Base-by-base conservation (phyloP, 805 yeast species). In the Pichia rugopelliculosa region DNA sequence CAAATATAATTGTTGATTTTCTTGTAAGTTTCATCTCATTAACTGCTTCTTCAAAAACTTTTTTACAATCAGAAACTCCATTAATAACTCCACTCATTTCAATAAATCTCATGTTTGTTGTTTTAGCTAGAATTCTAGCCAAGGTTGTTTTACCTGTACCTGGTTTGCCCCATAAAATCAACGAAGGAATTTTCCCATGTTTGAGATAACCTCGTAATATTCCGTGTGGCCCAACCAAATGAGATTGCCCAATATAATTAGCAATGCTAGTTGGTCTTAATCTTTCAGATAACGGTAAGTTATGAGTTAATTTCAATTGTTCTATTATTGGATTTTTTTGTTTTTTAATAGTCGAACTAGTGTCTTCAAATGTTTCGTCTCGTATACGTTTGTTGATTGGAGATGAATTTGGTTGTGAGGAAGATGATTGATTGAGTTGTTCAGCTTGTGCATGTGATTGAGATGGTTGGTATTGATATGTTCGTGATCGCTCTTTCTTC, bases 131-230 rank as follows among this genome's bases (percentile, higher is more conserved):
- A 33, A 83, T 74, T 37, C 75, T 55, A 3, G 70, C 70, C 24
- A 93, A 61, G 0, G 96, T 84, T 0, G 99, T 93, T 60, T 93
- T 93, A 72, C 93, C 91, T 3, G 88, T 90, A 0, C 99, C 99
- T 2, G 97, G 95, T 0, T 96, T 96, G 0, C 99, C 99, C 86
- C 93, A 85, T 6, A 93, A 67, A 2, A 93, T 79, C 79, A 93
- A 74, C 0, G 96, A 88, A 1, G 97, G 97, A 8, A 86, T 69
- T 41, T 72, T 69, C n/a, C 83, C 78, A 65, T 75, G 66, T 34
- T 74, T 72, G 2, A 90, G 71, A 51, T 85, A 85, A 40, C 81
- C 81, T 24, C 79, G 67, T 3, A 91, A 66, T 3, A 82, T 69
- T 1, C 96, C 95, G 8, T 72, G 69, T 1, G 68, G 65, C 0